phyloP scores from a whole-genome alignment of 805 yeast genomes.

The Candida sphagnicola region DNA sequence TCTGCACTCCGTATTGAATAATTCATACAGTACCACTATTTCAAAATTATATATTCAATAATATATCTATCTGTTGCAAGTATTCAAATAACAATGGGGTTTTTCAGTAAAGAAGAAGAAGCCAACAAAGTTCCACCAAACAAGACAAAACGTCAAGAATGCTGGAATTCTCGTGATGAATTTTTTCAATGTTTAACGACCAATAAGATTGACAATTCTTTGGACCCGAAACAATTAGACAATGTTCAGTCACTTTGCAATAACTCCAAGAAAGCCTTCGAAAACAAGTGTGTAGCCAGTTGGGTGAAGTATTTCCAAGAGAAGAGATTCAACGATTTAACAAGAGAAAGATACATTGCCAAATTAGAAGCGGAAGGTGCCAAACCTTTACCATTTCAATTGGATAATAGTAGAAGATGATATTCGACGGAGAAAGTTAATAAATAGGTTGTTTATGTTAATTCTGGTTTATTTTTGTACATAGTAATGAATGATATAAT shows the following conservation, averaged over 20 bases:
- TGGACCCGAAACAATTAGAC: slow-evolving; percentile 47
- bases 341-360: slow-evolving; percentile 61
- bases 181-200: slow-evolving; percentile 73
- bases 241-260: slow-evolving; percentile 57
- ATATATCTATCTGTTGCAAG: background rate
- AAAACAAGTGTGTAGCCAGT: slow-evolving; percentile 72
- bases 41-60: no score
- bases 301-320: slow-evolving; percentile 92
- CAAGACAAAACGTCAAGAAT: slow-evolving; percentile 64
- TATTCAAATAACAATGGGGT: slow-evolving; percentile 47
- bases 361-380: slow-evolving; percentile 73
- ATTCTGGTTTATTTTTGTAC: no score
- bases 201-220: slow-evolving; percentile 64
- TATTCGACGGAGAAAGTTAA: no score
- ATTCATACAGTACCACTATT: no score
- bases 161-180: slow-evolving; percentile 88
- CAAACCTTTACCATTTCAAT: slow-evolving; percentile 28
- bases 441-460: no score
- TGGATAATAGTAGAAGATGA: slow-evolving; percentile 10
- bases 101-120: slow-evolving; percentile 38
- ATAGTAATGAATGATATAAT: background rate
- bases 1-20: background rate
- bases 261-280: slow-evolving; percentile 51
- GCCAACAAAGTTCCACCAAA: slow-evolving; percentile 46
- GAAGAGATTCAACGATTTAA: slow-evolving; percentile 74